Evolutionary conservation across 148 eudicot species (phyloP).

Genomic region (Beta vulgaris): DNA sequence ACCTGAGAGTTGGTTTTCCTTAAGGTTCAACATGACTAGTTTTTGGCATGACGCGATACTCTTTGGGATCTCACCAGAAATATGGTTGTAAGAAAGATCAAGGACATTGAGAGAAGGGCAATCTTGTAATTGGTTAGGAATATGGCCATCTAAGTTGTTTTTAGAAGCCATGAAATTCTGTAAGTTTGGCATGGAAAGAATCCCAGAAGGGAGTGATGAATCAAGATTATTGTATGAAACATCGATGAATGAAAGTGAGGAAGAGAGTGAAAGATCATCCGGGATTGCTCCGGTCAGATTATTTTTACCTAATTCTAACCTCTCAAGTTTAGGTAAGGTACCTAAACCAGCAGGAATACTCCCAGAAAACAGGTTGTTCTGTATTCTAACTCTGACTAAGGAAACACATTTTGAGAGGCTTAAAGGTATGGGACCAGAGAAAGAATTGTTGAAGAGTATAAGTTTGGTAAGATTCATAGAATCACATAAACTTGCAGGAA

Average conservation of each 20-base stretch:
- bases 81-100: conserved; percentile 66
- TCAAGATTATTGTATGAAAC: conserved; percentile 61
- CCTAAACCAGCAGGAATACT: conserved; percentile 74
- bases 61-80: conserved; percentile 64
- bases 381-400: conserved; percentile 70
- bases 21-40: conserved; percentile 60
- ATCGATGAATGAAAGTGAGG: conserved; percentile 73
- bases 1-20: conserved; percentile 57
- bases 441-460: conserved; percentile 71
- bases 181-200: conserved; percentile 63
- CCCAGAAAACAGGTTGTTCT: conserved; percentile 66
- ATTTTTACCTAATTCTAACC: conserved; percentile 72
- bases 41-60: conserved; percentile 76
- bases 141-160: conserved; percentile 60
- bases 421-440: conserved; percentile 65
- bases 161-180: conserved; percentile 67
- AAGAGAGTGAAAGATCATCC: conserved; percentile 55
- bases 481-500: conserved; percentile 56
- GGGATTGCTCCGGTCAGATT: conserved; percentile 75
- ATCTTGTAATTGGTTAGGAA: conserved; percentile 76
- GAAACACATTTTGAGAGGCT: conserved; percentile 62
- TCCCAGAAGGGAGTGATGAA: conserved; percentile 58
- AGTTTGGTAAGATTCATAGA: conserved; percentile 75
- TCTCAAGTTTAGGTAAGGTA: conserved; percentile 59
- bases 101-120: conserved; percentile 67